Evolutionary conservation across 2,329 filamentous ascomycete species (phyloP), one percentile per base, ranked within the genome.

Genomic region (Daldinia sp.): DNA sequence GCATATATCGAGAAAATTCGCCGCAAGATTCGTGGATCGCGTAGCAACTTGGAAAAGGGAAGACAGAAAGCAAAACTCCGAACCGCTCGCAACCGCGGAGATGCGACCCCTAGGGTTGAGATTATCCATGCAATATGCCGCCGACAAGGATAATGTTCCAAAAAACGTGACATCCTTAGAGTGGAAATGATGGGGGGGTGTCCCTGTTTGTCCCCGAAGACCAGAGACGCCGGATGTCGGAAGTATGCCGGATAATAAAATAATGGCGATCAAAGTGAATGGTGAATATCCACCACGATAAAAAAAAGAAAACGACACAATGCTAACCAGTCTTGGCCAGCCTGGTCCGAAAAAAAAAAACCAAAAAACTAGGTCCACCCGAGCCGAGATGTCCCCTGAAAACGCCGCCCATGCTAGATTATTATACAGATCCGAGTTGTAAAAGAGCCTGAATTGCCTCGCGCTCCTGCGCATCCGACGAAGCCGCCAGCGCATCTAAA

Each of bases 381-480:
- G 64, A 68, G 64, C 41, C 65, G 58, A 62, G 49, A 60, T 62
- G 52, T 59, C 57, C 55, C 58, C 62, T 63, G 70, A 78, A n/a
- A 86, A 86, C 84, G 83, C 84, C 84, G 73, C 75, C 78, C 70
- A 85, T 83, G 82, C 80, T 81, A 76, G 73, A 73, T 72, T 81
- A 79, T 86, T 89, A 90, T 86, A 89, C 82, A 86, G 91, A 94
- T 79, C 91, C 90, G 77, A 95, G 89, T 77, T 88, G 87, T 73
- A 95, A 82, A 73, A 94, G 86, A 68, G 91, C 92, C 77, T 93
- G 91, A 68, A 94, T 86, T 57, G 92, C 92, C 77, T 93, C 91
- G 71, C 89, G 89, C 81, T 94, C 92, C 77, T 93, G 89, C 64
- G 87, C 85, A 75, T 90, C 87, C 56, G 87, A 84, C 64, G 85